Conservation (phyloP, 345 rosid genomes). For the Eucalyptus pauciflora region DNA sequence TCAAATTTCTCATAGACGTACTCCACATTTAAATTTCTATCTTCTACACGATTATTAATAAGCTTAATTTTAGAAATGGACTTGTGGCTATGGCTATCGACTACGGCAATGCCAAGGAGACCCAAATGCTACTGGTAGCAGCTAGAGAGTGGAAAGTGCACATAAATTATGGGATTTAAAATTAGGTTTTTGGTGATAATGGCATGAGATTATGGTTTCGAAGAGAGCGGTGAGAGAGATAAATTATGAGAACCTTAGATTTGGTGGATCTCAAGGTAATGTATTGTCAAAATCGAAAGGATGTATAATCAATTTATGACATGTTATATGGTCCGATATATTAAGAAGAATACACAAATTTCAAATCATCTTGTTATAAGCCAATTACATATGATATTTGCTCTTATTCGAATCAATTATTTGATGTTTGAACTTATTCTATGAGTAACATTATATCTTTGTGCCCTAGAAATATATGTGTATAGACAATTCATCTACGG, state of each 20-base stretch:
- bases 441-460: background rate
- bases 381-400: too few relatives aligned
- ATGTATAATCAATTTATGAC: too few relatives aligned
- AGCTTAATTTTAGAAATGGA: background rate
- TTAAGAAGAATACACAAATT: too few relatives aligned
- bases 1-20: background rate
- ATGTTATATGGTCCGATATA: too few relatives aligned
- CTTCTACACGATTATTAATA: background rate
- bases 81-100: background rate
- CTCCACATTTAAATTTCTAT: background rate
- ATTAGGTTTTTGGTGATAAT: background rate
- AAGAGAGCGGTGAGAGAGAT: background rate
- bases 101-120: background rate
- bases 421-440: too few relatives aligned
- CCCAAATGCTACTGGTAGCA: rapidly evolving
- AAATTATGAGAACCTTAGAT: background rate
- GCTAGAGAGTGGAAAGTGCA: background rate
- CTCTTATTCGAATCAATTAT: background rate
- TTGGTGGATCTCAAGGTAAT: background rate
- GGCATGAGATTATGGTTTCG: background rate
- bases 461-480: background rate
- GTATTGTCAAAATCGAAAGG: too few relatives aligned
- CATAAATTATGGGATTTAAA: background rate
- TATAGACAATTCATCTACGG: background rate
- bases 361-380: too few relatives aligned